Evolutionary conservation across 371 early-diverging fungal species (phyloP).

Genomic region (Encephalitozoon romaleae): DNA sequence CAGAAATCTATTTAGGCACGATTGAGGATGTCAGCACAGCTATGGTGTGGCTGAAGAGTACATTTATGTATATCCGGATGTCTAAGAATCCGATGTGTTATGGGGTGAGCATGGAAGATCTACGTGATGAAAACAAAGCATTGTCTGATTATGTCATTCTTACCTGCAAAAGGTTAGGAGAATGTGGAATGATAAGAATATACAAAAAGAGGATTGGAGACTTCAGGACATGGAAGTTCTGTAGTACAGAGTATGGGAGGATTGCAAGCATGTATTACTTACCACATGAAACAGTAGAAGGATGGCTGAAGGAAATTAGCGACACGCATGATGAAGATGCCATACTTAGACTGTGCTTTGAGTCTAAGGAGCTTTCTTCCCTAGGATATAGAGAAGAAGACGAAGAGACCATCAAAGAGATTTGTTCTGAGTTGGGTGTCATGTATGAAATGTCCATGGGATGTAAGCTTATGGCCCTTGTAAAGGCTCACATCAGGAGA

Average conservation of each 20-base stretch:
- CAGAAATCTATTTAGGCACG: slow-evolving; percentile 85
- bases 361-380: slow-evolving; percentile 37
- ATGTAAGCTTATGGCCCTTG: slow-evolving; percentile 34
- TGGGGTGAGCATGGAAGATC: slow-evolving; percentile 66
- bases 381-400: slow-evolving; percentile 43
- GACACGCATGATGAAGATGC: background rate
- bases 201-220: background rate
- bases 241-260: slow-evolving; percentile 39
- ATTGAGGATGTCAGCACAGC: slow-evolving; percentile 81
- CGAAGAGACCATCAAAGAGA: slow-evolving; percentile 8
- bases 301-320: slow-evolving; percentile 30
- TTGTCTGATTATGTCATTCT: slow-evolving; percentile 47
- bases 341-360: slow-evolving; percentile 18
- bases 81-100: slow-evolving; percentile 46
- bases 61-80: slow-evolving; percentile 88
- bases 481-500: slow-evolving; percentile 19
- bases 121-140: slow-evolving; percentile 52
- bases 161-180: slow-evolving; percentile 37
- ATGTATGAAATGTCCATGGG: background rate
- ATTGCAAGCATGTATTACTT: slow-evolving; percentile 49
- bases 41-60: slow-evolving; percentile 84
- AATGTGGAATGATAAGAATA: slow-evolving; percentile 36
- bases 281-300: slow-evolving; percentile 33
- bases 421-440: slow-evolving; percentile 9
- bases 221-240: slow-evolving; percentile 18